Base-by-base conservation (phyloP, 768 basidiomycete species). In the Tricholoma sp. region DNA sequence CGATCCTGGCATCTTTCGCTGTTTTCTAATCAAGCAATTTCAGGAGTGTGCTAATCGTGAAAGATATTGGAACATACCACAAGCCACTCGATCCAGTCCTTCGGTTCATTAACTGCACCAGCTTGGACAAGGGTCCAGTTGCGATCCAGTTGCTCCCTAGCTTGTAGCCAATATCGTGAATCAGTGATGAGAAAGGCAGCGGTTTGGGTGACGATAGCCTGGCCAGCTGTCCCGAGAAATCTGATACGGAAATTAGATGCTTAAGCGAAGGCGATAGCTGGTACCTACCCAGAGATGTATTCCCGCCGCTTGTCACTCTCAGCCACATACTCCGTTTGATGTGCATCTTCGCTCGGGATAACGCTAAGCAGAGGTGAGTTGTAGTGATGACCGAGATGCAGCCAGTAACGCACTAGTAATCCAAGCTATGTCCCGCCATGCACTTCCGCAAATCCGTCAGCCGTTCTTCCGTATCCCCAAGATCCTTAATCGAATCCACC, bases 81-180 rank as follows among this genome's bases (percentile, higher is more conserved):
- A 32, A 95, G 67, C 84, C 85, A 95, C 33, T 90, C 88, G 33
- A 86, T 77, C 91, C 91, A 94, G 63, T 87, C 84, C 62, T 80
- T 83, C 2, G 85, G 83, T 2, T 74, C 80, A 50, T 76, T 76
- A 11, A 67, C 50, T 3, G 73, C 66, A 11, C 82, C 92, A 10
- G 83, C 82, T 45, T 73, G 73, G 32, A 92, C 74, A 18, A 92
- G 52, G 13, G 74, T 73, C 93, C 93, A 96, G 64, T 91, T 86
- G 4, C 68, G 39, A 70, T 93, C 89, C 28, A 90, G 67, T 59
- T 92, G 81, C 3, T 79, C 75, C 7, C 76, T 75, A 15, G 91
- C 89, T 71, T 93, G 91, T 1, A 84, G 62, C 88, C 89, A 94
- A 65, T 94, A 94, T 12, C 90, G 81, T 9, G 91, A 86, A 67